These are phyloP conservation scores for Vigna mungo DNA, from an alignment of 306 rosid species.

Conservation along the genomic window DNA sequence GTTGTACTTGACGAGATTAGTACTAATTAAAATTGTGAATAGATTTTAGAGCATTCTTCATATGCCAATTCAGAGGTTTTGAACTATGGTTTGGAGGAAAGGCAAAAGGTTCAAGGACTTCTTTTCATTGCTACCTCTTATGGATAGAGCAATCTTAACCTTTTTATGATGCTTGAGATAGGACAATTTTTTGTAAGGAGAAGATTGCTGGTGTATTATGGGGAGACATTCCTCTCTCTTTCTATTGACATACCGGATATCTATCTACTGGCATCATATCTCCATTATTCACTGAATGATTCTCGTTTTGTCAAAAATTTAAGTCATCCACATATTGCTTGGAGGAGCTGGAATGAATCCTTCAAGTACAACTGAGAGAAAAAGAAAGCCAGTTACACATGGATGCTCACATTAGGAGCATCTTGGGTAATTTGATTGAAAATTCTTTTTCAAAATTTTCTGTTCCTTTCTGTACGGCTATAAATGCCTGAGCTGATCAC, in stretches of 20 bases:
- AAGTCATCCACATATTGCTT: background rate
- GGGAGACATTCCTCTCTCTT: background rate
- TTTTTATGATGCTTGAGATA: constrained; percentile 10
- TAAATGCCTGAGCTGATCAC: no score
- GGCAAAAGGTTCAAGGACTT: constrained; percentile 4
- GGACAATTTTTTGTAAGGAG: no score
- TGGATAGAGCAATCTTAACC: background rate
- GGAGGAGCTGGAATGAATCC: background rate
- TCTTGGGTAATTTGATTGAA: background rate
- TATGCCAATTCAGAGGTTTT: constrained; percentile 29
- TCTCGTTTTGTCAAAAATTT: background rate
- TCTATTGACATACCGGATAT: background rate
- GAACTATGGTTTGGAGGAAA: constrained; percentile 32
- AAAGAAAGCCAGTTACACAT: background rate
- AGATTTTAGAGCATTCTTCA: constrained; percentile 2
- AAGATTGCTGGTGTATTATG: background rate
- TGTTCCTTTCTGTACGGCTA: no score
- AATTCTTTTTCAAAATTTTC: background rate
- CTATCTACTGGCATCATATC: background rate
- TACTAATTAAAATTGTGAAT: constrained; percentile 6
- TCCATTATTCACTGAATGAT: background rate
- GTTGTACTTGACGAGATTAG: background rate
- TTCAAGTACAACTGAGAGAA: background rate
- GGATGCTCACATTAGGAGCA: background rate
- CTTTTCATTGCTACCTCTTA: background rate